Conservation (phyloP, 306 rosid species). For the Arachis hypogaea region DNA sequence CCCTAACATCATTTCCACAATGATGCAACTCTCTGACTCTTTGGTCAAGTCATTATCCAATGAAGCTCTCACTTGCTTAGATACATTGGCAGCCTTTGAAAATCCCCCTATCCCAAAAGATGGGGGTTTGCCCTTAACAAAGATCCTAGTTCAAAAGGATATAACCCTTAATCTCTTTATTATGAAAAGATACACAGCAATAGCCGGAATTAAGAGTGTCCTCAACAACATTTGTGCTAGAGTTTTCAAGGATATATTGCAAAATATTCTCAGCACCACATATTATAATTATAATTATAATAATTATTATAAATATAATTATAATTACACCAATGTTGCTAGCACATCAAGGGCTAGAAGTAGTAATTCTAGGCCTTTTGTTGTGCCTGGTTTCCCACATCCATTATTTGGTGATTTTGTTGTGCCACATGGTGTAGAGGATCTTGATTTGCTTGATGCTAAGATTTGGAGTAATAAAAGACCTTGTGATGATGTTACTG, state of each 20-base stretch:
- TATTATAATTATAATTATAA: no score
- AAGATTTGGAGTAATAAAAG: conserved; percentile 44
- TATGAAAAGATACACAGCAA: conserved; percentile 40
- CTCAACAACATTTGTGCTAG: conserved; percentile 50
- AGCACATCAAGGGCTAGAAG: no score
- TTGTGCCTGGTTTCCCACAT: conserved; percentile 62
- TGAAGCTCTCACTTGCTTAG: conserved; percentile 54
- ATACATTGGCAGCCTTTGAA: conserved; percentile 32
- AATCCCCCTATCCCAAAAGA: background rate
- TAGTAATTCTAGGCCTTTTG: conserved; percentile 12
- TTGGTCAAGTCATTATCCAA: conserved; percentile 33
- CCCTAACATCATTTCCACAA: conserved; percentile 31
- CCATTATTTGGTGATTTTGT: conserved; percentile 56
- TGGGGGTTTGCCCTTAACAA: conserved; percentile 45
- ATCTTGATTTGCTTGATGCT: conserved; percentile 16
- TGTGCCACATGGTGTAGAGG: background rate
- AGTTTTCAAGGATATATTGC: conserved; percentile 46
- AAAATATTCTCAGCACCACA: no score
- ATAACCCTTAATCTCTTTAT: conserved; percentile 47
- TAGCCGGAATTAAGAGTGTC: conserved; percentile 50
- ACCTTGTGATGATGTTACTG: conserved; percentile 26
- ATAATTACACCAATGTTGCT: no score
- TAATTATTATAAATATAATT: no score
- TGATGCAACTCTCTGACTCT: conserved; percentile 18
- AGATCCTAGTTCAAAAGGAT: conserved; percentile 25